These are phyloP conservation scores for Nitzschia sp. DNA, from an alignment of 108 stramenopile genomes.

Conservation along the genomic window DNA sequence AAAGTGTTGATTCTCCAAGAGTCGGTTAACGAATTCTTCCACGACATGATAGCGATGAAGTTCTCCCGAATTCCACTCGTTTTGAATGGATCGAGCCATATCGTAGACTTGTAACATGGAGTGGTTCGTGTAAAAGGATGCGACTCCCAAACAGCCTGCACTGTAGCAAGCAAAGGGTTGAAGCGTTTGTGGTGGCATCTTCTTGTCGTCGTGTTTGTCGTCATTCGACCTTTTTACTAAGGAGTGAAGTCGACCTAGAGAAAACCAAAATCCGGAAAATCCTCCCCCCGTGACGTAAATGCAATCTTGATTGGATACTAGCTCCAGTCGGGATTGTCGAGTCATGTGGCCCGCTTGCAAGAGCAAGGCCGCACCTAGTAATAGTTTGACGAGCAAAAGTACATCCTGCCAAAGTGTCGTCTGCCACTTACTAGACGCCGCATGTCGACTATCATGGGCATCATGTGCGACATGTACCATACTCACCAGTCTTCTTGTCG, in stretches of 20 bases:
- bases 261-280: constrained; percentile 79
- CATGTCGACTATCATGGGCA: too few relatives aligned
- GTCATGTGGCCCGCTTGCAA: background rate
- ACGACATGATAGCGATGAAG: constrained; percentile 61
- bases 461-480: too few relatives aligned
- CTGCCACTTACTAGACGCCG: too few relatives aligned
- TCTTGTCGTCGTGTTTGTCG: background rate
- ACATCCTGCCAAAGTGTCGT: background rate
- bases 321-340: background rate
- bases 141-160: constrained; percentile 69
- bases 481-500: too few relatives aligned
- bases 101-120: constrained; percentile 39
- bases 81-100: constrained; percentile 44
- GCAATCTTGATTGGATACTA: constrained; percentile 13
- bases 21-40: constrained; percentile 51
- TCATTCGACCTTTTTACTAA: constrained; percentile 6
- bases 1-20: constrained; percentile 24
- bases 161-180: constrained; percentile 56
- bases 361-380: background rate
- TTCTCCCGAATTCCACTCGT: constrained; percentile 48
- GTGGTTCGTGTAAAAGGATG: constrained; percentile 24
- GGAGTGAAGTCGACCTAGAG: constrained; percentile 52
- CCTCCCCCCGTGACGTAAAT: constrained; percentile 75
- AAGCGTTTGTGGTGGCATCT: background rate
- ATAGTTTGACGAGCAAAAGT: background rate